A percentile compares a stretch with the other conserved stretches of the same genome.
These are phyloP conservation scores for Tricholoma furcatifolium DNA, from an alignment of 768 basidiomycete genomes.

Conservation along the genomic window DNA sequence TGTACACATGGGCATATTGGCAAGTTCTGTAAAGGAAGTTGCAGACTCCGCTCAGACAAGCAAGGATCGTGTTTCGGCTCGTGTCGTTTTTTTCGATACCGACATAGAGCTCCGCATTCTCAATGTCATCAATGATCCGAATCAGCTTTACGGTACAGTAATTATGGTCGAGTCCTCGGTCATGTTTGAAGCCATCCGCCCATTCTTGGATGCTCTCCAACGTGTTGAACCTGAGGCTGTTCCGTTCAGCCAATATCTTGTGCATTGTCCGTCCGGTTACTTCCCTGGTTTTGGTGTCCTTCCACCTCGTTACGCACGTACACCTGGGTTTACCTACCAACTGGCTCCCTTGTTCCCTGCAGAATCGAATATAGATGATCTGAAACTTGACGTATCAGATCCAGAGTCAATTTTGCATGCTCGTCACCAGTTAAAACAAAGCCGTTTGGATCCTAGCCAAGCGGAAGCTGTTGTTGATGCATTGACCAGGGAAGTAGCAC, in stretches of 20 bases:
- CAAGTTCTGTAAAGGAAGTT: constrained; percentile 43
- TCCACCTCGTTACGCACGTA: constrained; percentile 53
- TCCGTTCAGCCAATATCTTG: constrained; percentile 56
- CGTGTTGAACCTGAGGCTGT: constrained; percentile 50
- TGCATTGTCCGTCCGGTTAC: constrained; percentile 37
- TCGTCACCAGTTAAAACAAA: constrained; percentile 44
- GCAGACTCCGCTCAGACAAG: constrained; percentile 37
- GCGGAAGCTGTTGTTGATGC: constrained; percentile 65
- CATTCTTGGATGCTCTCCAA: constrained; percentile 63
- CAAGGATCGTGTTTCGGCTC: constrained; percentile 37
- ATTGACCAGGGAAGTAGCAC: constrained; percentile 54
- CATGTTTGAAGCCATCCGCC: constrained; percentile 66
- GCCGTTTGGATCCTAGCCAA: constrained; percentile 69
- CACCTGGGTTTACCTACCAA: constrained; percentile 57
- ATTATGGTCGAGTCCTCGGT: constrained; percentile 61
- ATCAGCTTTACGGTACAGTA: constrained; percentile 21
- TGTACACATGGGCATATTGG: constrained; percentile 56
- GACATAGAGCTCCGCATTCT: constrained; percentile 49
- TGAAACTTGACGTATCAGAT: constrained; percentile 42
- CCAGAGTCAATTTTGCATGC: constrained; percentile 45
- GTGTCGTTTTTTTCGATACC: constrained; percentile 64
- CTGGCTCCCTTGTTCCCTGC: constrained; percentile 51
- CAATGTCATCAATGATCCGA: constrained; percentile 21
- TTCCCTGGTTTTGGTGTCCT: constrained; percentile 35
- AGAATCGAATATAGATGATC: constrained; percentile 34